Evolutionary conservation across 148 eudicot species (phyloP).

Genomic region (Rhododendron vialii): DNA sequence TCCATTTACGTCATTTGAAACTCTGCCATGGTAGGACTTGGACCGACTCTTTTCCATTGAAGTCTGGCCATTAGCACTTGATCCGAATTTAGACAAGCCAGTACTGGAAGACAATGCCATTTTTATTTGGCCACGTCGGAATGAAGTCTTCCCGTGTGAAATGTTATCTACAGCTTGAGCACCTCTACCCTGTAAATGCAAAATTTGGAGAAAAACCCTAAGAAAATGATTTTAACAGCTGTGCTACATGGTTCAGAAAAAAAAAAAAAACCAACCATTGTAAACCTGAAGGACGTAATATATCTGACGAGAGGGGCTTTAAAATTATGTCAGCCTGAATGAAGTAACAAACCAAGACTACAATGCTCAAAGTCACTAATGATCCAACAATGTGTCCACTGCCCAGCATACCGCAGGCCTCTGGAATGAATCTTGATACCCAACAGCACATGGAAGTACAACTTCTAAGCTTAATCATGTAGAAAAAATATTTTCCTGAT

Average conservation of each 20-base stretch:
- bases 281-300: background rate
- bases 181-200: slow-evolving; percentile 45
- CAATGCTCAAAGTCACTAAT: background rate
- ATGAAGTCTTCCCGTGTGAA: slow-evolving; percentile 32
- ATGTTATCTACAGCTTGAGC: slow-evolving; percentile 33
- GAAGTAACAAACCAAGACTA: background rate
- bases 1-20: slow-evolving; percentile 36
- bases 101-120: slow-evolving; percentile 34
- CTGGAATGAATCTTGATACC: background rate
- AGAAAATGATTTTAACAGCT: background rate
- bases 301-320: background rate
- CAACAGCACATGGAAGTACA: background rate
- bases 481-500: background rate
- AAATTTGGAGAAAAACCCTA: background rate
- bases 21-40: slow-evolving; percentile 37
- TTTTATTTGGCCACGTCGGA: slow-evolving; percentile 31
- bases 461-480: background rate
- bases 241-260: background rate
- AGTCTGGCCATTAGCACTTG: slow-evolving; percentile 33
- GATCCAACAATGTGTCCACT: background rate
- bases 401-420: background rate
- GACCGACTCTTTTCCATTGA: slow-evolving; percentile 39
- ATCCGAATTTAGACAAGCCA: slow-evolving; percentile 44
- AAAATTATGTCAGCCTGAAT: background rate
- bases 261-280: background rate